Base-by-base conservation (phyloP, 768 basidiomycete genomes). In the Calocybe gangraenosa region DNA sequence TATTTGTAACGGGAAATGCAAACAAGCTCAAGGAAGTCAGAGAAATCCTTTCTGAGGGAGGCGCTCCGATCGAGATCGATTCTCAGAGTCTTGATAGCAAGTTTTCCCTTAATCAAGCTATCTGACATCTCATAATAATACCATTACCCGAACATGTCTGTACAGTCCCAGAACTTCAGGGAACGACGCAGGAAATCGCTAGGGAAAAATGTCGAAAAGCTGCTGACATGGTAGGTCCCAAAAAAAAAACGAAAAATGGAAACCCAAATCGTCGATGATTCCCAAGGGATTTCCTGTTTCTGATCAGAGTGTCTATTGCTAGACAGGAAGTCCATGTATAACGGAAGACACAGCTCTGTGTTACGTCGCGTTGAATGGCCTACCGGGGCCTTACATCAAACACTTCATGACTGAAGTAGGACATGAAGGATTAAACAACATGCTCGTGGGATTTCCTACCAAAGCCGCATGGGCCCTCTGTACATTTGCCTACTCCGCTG, bases 301-400 rank as follows among this genome's bases (percentile, higher is more conserved):
- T 52, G n/a, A 28, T 25, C 22, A 23, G 10, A 15, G 20, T 25
- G 19, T 15, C n/a, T 21, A 18, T 30, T 2, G 10, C 30, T 47
- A 77, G 76, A 60, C 75, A 33, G 67, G 67, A 7, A 68, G 69
- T 0, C 72, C 77, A 11, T 77, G 75, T 44, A 73, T 79, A 55
- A 92, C 90, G 0, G 92, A 99, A 67, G 96, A 99, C 61, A 99
- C 96, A 0, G 92, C 96, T 0, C 77, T 99, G 5, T 90, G 86
- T 53, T 98, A 91, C 58, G 79, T 82, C 49, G 93, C 96, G 0
- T 70, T 98, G 14, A 79, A 84, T 15, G 95, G 92, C 0, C 77
- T 99, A 3, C 96, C 96, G 1, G 96, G 96, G 0, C 95, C 95
- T 0, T 99, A 95, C 67, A 94, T 99, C 73, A 99, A 99, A 58